A percentile compares a stretch with the other conserved stretches of the same genome.
These are phyloP conservation scores for Globisporangium parvum DNA, from an alignment of 352 stramenopile species.

Conservation along the genomic window DNA sequence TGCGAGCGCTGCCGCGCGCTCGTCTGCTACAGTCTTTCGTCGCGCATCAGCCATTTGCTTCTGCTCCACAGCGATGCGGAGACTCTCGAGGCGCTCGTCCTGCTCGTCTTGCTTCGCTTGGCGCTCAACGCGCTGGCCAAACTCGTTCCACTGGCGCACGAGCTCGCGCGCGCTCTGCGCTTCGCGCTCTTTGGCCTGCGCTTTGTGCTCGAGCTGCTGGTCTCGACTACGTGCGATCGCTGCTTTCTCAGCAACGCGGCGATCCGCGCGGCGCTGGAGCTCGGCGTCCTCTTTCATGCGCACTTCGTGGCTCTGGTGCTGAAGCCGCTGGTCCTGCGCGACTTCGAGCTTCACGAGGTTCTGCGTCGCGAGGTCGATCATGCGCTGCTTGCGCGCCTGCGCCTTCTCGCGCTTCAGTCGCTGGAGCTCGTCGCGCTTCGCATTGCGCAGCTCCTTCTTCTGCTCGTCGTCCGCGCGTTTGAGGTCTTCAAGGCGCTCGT, in stretches of 20 bases:
- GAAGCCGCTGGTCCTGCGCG: conserved; percentile 48
- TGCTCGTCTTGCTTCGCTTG: conserved; percentile 58
- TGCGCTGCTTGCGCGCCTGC: conserved; percentile 67
- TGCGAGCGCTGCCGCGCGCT: conserved; percentile 26
- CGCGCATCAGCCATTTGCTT: conserved; percentile 74
- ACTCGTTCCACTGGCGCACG: conserved; percentile 62
- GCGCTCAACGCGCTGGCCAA: conserved; percentile 50
- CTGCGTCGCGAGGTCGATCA: conserved; percentile 77
- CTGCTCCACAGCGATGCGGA: conserved; percentile 57
- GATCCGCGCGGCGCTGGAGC: conserved; percentile 46
- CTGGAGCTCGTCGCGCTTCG: conserved; percentile 57
- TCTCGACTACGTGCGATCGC: conserved; percentile 54
- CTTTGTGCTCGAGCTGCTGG: conserved; percentile 54
- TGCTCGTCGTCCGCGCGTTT: conserved; percentile 66
- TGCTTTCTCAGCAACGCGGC: conserved; percentile 55
- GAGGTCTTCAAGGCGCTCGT: conserved; percentile 53
- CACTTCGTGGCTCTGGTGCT: conserved; percentile 67
- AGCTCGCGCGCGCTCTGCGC: conserved; percentile 35
- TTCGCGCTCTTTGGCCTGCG: conserved; percentile 26
- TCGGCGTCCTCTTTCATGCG: conserved; percentile 65
- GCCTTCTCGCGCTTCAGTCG: conserved; percentile 48
- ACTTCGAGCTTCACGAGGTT: conserved; percentile 68
- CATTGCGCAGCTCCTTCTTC: conserved; percentile 62
- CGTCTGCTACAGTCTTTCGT: conserved; percentile 38
- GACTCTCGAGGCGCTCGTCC: conserved; percentile 46